Percentiles rank a stretch among this genome's conserved stretches.
phyloP scores from a whole-genome alignment of 1,139 yeast genomes.

The Candida sp. region DNA sequence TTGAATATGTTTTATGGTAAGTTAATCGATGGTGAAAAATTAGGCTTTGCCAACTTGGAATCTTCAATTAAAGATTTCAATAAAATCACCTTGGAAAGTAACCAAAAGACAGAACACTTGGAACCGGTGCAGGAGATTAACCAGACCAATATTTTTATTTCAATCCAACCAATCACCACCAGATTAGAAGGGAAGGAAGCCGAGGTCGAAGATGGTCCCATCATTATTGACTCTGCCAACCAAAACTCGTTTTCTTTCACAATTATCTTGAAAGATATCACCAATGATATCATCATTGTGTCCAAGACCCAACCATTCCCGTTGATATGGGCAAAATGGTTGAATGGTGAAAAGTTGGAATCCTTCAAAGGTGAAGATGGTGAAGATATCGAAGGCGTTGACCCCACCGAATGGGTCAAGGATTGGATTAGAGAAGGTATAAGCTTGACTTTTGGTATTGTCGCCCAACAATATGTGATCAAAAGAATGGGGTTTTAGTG shows the following conservation, averaged over 20 bases:
- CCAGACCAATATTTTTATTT: slow-evolving; percentile 69
- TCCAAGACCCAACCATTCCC: slow-evolving; percentile 92
- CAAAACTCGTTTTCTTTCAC: slow-evolving; percentile 55
- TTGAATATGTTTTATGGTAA: slow-evolving; percentile 78
- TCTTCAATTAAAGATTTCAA: slow-evolving; percentile 53
- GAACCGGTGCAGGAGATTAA: slow-evolving; percentile 26
- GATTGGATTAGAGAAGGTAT: slow-evolving; percentile 89
- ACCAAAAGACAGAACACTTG: slow-evolving; percentile 16
- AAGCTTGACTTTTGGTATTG: slow-evolving; percentile 73
- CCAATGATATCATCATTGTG: slow-evolving; percentile 69
- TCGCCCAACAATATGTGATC: slow-evolving; percentile 88
- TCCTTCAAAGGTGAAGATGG: slow-evolving; percentile 22
- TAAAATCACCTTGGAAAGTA: slow-evolving; percentile 15
- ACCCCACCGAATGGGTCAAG: slow-evolving; percentile 94
- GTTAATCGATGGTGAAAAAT: slow-evolving; percentile 53
- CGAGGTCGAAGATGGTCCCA: slow-evolving; percentile 26
- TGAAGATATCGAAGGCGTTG: slow-evolving; percentile 29
- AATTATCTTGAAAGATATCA: slow-evolving; percentile 69
- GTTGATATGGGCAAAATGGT: slow-evolving; percentile 83
- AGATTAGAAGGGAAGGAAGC: slow-evolving; percentile 8
- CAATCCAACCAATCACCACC: slow-evolving; percentile 67
- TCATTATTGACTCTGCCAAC: slow-evolving; percentile 39
- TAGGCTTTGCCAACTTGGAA: slow-evolving; percentile 86
- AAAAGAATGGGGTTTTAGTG: slow-evolving; percentile 77
- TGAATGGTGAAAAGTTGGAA: slow-evolving; percentile 48